Evolutionary conservation across 2,329 filamentous ascomycete species (phyloP).

Genomic region (Epichloe uncinata): DNA sequence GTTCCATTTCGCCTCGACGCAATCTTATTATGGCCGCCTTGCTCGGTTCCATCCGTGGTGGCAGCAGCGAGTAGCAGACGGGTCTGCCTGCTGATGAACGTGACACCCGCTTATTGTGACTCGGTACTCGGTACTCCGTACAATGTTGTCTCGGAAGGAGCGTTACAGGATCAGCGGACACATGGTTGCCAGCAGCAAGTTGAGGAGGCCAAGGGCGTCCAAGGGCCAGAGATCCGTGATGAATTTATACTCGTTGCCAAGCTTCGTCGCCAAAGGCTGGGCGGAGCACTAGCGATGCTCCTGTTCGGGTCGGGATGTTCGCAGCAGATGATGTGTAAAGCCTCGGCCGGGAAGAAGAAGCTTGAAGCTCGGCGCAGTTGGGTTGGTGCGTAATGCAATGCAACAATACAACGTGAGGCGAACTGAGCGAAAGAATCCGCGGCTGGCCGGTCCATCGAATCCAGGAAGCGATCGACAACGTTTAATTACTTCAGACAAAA

Average conservation of each 20-base stretch:
- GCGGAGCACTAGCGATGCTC: background rate
- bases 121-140: too few species aligned
- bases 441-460: background rate
- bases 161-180: background rate
- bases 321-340: too few species aligned
- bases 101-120: too few species aligned
- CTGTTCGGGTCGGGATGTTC: background rate
- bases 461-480: background rate
- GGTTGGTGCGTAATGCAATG: too few species aligned
- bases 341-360: too few species aligned
- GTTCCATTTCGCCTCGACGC: too few species aligned
- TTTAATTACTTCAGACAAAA: background rate
- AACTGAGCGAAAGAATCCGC: background rate
- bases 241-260: background rate
- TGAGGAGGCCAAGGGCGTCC: background rate
- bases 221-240: background rate
- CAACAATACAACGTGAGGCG: too few species aligned
- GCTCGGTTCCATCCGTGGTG: too few species aligned
- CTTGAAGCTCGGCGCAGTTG: too few species aligned
- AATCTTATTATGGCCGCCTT: too few species aligned
- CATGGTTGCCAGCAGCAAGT: background rate
- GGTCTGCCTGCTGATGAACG: too few species aligned
- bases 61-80: too few species aligned
- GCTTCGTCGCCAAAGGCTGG: conserved; percentile 3
- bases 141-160: conserved; percentile 1